phyloP scores from a whole-genome alignment of 192 early-diverging fungal genomes.

The Coemansia sp. region DNA sequence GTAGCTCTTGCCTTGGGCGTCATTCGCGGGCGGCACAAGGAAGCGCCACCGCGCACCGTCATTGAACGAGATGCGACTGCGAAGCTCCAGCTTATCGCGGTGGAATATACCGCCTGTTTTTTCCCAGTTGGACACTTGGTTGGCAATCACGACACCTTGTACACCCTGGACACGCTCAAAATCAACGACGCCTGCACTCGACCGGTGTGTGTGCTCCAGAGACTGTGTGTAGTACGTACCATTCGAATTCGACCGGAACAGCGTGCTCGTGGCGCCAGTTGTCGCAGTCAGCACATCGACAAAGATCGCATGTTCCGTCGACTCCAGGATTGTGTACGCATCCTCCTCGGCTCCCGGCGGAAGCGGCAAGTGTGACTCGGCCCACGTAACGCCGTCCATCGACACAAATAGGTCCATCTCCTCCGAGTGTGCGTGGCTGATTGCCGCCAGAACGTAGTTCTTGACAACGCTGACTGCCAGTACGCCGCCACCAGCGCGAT shows the following conservation, averaged over 20 bases:
- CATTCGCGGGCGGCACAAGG: slow-evolving; percentile 64
- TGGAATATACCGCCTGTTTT: slow-evolving; percentile 41
- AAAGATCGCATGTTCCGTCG: slow-evolving; percentile 67
- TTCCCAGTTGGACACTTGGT: slow-evolving; percentile 82
- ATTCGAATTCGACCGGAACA: slow-evolving; percentile 86
- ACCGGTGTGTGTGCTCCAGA: slow-evolving; percentile 80
- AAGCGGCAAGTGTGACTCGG: slow-evolving; percentile 63
- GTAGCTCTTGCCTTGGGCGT: slow-evolving; percentile 59
- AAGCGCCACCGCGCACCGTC: slow-evolving; percentile 78
- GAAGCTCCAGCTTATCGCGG: slow-evolving; percentile 59
- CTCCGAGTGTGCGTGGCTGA: slow-evolving; percentile 56
- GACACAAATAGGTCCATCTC: slow-evolving; percentile 68
- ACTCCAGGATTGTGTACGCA: slow-evolving; percentile 86
- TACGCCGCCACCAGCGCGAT: slow-evolving; percentile 63
- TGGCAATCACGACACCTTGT: slow-evolving; percentile 82
- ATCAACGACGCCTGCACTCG: slow-evolving; percentile 74
- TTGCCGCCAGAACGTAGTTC: slow-evolving; percentile 69
- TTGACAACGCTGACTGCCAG: slow-evolving; percentile 72
- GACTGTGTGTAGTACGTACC: slow-evolving; percentile 82
- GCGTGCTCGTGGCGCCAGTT: slow-evolving; percentile 58
- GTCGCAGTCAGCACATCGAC: slow-evolving; percentile 68
- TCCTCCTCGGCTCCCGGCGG: slow-evolving; percentile 57
- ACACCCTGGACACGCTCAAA: slow-evolving; percentile 85
- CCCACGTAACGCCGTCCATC: slow-evolving; percentile 65
- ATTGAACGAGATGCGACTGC: slow-evolving; percentile 80